A percentile compares a stretch with the other conserved stretches of the same genome.
Evolutionary conservation across 768 basidiomycete genomes (phyloP).

Genomic region (Leccinellum rugosiceps): DNA sequence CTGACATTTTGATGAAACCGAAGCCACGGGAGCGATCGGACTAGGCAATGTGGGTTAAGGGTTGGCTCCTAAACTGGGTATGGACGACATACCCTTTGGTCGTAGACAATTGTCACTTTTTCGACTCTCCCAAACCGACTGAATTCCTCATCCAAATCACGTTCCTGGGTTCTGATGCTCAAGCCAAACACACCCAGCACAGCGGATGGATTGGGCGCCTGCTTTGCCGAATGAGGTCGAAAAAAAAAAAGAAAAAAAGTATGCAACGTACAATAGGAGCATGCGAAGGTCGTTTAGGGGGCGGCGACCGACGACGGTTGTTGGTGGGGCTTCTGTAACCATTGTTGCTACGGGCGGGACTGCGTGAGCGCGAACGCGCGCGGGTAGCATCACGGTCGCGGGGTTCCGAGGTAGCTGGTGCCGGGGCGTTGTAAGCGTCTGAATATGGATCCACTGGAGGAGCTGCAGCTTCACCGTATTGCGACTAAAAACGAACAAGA

Average conservation of each 20-base stretch:
- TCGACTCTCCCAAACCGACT: slow-evolving; percentile 84
- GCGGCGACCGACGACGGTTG: slow-evolving; percentile 54
- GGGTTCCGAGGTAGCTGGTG: slow-evolving; percentile 42
- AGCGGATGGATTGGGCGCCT: slow-evolving; percentile 84
- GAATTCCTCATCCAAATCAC: slow-evolving; percentile 94
- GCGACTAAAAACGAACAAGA: slow-evolving; percentile 19
- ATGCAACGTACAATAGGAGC: slow-evolving; percentile 64
- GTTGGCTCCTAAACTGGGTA: not conserved
- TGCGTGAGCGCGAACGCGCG: slow-evolving; percentile 74
- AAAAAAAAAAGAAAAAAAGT: slow-evolving; percentile 6
- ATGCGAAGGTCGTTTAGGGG: slow-evolving; percentile 63
- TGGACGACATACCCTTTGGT: slow-evolving; percentile 72
- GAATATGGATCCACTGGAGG: slow-evolving; percentile 75
- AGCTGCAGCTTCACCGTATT: slow-evolving; percentile 66
- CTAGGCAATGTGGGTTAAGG: slow-evolving; percentile 38
- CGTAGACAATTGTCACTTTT: slow-evolving; percentile 96
- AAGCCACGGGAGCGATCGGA: slow-evolving; percentile 97
- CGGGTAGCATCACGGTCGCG: slow-evolving; percentile 57
- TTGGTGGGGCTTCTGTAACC: slow-evolving; percentile 58
- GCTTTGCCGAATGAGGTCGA: slow-evolving; percentile 41
- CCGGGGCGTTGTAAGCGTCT: slow-evolving; percentile 74
- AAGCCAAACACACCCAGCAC: slow-evolving; percentile 98
- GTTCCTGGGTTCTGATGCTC: slow-evolving; percentile 90
- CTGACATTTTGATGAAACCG: slow-evolving; percentile 93
- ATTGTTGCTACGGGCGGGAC: slow-evolving; percentile 52